phyloP scores from a whole-genome alignment of 2,329 filamentous ascomycete genomes.

The Beauveria sp. region DNA sequence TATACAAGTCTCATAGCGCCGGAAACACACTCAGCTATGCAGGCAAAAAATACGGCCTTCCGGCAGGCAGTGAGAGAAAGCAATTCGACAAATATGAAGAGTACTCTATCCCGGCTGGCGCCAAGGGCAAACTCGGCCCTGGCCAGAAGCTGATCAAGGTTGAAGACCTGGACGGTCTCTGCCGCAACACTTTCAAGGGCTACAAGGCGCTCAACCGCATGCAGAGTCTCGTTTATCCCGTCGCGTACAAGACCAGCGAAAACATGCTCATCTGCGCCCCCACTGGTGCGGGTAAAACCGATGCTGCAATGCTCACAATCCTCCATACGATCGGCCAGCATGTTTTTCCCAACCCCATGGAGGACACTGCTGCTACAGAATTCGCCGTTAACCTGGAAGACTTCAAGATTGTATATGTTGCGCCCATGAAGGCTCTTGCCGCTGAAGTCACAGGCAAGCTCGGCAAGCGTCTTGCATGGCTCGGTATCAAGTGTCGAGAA shows the following conservation, averaged over 20 bases:
- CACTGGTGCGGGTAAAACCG: slow-evolving; percentile 97
- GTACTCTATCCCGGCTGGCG: slow-evolving; percentile 74
- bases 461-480: slow-evolving; percentile 84
- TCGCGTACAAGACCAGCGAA: slow-evolving; percentile 91
- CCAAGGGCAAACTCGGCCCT: slow-evolving; percentile 64
- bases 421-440: slow-evolving; percentile 96
- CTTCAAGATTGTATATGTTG: slow-evolving; percentile 98
- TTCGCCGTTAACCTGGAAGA: slow-evolving; percentile 79
- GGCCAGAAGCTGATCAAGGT: slow-evolving; percentile 74
- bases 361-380: slow-evolving; percentile 63
- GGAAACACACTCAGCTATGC: slow-evolving; percentile 77
- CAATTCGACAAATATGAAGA: slow-evolving; percentile 81
- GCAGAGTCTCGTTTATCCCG: slow-evolving; percentile 93
- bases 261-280: slow-evolving; percentile 99
- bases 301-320: slow-evolving; percentile 94
- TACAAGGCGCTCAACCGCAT: slow-evolving; percentile 94
- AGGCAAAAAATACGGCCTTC: slow-evolving; percentile 77
- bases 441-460: slow-evolving; percentile 95
- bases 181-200: slow-evolving; percentile 82
- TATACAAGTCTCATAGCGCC: slow-evolving; percentile 76
- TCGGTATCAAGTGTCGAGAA: slow-evolving; percentile 86
- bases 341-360: slow-evolving; percentile 68
- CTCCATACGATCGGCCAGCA: slow-evolving; percentile 87
- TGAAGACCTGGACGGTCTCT: slow-evolving; percentile 78
- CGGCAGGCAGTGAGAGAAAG: slow-evolving; percentile 61